Evolutionary conservation across 352 stramenopile species (phyloP), one percentile per base, ranked within the genome.

Genomic region (Phytophthora nicotianae): DNA sequence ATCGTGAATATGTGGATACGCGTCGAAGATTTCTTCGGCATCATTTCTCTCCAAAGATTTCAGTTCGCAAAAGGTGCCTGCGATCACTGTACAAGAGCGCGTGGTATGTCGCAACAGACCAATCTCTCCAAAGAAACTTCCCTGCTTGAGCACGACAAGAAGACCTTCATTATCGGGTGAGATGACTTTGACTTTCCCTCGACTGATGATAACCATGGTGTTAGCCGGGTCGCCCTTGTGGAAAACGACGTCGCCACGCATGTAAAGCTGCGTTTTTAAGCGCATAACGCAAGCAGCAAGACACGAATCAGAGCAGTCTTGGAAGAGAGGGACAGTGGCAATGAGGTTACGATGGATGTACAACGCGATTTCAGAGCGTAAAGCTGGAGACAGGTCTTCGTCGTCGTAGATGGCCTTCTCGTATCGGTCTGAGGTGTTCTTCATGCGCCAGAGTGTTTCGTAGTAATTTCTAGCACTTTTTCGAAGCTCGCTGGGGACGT

Each of bases 361-460:
- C 6, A 89, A 60, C 5, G 79, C 79, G 23, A 89, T 89, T 54
- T 88, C 79, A 24, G 76, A 67, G 1, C 79, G 76, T 5, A 88
- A 63, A 0, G 72, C 64, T 19, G 76, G 76, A 8, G 79, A 88
- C 27, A 88, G 53, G 50, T 88, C 79, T 32, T 88, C 76, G 57
- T 88, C 79, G 3, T 83, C 79, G 53, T 88, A 88, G n/a, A 88
- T 88, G 16, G 75, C 75, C 52, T 86, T 86, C 26, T 88, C 79
- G 35, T 86, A 86, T 2, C 79, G 74, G 42, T 88, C 79, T 2
- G 79, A 88, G 0, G 77, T 88, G 61, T 86, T 88, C 40, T 85
- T 85, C 70, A 88, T 80, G 27, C 79, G 69, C 79, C 79, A 88
- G 9, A 88, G 65, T 40, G 74, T 86, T 56, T 88, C 79, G 42